Evolutionary conservation across 1,139 yeast genomes (phyloP), one percentile per base, ranked within the genome.

Genomic region (Scheffersomyces lignicola): DNA sequence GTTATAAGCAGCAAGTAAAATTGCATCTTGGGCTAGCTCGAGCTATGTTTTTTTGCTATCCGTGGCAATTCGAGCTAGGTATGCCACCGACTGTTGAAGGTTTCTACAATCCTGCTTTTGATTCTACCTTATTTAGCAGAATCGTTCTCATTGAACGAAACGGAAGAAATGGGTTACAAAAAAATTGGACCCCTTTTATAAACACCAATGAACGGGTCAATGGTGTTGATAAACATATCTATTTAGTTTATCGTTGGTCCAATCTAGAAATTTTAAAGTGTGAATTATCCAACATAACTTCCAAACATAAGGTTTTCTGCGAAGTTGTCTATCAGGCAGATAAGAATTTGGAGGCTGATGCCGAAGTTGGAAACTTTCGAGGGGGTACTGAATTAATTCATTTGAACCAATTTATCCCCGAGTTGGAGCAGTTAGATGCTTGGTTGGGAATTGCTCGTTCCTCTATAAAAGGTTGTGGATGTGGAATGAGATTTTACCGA

Each of bases 111-210:
- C 18, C 38, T 3, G 44, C 40, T 8, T 55, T 40, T 32, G 59
- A 58, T 35, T 33, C 48, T 18, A 40, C 42, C n/a, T 26, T 43
- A 7, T 60, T 56, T 38, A 51, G 42, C 31, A 48, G 45, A 33
- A 51, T 47, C 4, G 42, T 48, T n/a, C 63, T 60, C 34, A 45
- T 62, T 25, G 20, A 49, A 52, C 18, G 54, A 54, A 24, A 25
- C 5, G 49, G 50, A 7, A 18, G 35, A 21, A n/a, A 10, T 7
- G 9, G 16, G 5, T n/a, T 26, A 4, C 68, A 65, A 38, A 66
- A 66, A 43, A 66, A 66, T 43, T 66, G 73, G 73, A 62, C 69
- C 2, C 72, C 73, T 0, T 51, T 66, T 35, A 38, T 61, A 9
- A 57, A 62, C 40, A 47, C 48, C 15, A 31, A 29, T 2, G 55